Percentiles rank a stretch among this genome's conserved stretches.
These are phyloP conservation scores for Gillenia trifoliata DNA, from an alignment of 306 rosid species.

Conservation along the genomic window DNA sequence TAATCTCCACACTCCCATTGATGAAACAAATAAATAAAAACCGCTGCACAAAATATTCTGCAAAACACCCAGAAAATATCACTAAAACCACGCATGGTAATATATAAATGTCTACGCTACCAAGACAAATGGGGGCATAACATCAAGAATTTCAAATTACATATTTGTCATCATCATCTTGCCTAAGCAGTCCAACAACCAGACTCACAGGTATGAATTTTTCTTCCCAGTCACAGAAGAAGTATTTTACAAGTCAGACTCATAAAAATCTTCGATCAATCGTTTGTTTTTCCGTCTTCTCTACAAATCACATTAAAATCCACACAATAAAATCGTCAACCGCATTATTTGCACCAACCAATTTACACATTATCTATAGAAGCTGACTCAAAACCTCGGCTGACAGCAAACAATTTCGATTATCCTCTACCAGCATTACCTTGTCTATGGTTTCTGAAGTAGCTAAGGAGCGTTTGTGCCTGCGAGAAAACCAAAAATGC, in stretches of 20 bases:
- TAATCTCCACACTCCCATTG: neutral
- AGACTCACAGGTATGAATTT: conserved; percentile 32
- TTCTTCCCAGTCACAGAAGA: conserved; percentile 25
- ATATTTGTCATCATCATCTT: conserved; percentile 5
- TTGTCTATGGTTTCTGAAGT: conserved; percentile 88
- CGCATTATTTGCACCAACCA: conserved; percentile 53
- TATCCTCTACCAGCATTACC: conserved; percentile 87
- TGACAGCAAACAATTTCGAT: conserved; percentile 24
- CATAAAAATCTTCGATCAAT: conserved; percentile 42
- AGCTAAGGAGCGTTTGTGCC: conserved; percentile 94
- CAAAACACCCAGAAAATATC: neutral
- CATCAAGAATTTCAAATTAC: neutral
- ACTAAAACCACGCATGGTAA: neutral
- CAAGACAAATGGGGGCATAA: neutral
- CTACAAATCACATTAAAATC: conserved; percentile 39
- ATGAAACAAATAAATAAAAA: too few relatives aligned
- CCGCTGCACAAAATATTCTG: neutral
- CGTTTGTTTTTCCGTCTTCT: conserved; percentile 12
- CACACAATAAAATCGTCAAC: conserved; percentile 40
- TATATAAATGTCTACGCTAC: neutral
- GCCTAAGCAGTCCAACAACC: conserved; percentile 24
- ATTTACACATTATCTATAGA: conserved; percentile 40
- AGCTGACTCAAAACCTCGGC: conserved; percentile 44
- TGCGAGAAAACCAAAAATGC: conserved; percentile 31
- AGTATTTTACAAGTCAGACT: conserved; percentile 36